Conservation (phyloP, 495 filamentous ascomycete genomes). For the Symbiotaphrina buchneri region DNA sequence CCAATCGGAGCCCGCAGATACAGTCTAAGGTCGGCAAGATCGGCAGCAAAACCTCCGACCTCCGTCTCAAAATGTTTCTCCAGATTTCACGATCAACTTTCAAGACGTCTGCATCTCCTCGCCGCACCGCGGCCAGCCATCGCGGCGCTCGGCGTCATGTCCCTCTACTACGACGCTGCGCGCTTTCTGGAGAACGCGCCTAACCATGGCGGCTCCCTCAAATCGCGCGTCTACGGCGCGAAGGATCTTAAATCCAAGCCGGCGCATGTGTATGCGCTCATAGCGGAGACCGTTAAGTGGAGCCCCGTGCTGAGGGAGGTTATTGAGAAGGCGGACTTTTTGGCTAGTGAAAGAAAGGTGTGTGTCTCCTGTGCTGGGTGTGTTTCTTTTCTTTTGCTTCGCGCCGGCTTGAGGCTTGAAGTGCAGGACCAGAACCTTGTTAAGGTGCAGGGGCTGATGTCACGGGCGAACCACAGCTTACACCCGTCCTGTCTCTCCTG, state of each 20-base stretch:
- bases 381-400: background rate
- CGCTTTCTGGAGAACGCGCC: constrained; percentile 36
- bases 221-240: constrained; percentile 53
- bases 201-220: constrained; percentile 52
- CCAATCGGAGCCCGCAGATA: no score
- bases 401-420: background rate
- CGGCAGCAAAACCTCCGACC: no score
- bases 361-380: constrained; percentile 5
- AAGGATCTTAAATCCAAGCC: constrained; percentile 51
- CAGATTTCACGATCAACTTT: no score
- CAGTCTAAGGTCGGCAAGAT: no score
- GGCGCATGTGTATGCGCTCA: constrained; percentile 67
- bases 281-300: constrained; percentile 78
- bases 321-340: constrained; percentile 48
- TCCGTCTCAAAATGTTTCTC: no score
- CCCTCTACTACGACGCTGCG: constrained; percentile 85
- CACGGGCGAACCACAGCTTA: constrained; percentile 47
- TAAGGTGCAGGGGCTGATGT: no score
- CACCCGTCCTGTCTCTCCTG: constrained; percentile 56
- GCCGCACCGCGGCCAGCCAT: no score
- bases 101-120: no score
- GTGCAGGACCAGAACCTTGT: no score
- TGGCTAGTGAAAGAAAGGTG: constrained; percentile 67
- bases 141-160: no score
- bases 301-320: constrained; percentile 65